These are phyloP conservation scores for Bruguiera sexangula DNA, from an alignment of 345 rosid species.

Conservation along the genomic window DNA sequence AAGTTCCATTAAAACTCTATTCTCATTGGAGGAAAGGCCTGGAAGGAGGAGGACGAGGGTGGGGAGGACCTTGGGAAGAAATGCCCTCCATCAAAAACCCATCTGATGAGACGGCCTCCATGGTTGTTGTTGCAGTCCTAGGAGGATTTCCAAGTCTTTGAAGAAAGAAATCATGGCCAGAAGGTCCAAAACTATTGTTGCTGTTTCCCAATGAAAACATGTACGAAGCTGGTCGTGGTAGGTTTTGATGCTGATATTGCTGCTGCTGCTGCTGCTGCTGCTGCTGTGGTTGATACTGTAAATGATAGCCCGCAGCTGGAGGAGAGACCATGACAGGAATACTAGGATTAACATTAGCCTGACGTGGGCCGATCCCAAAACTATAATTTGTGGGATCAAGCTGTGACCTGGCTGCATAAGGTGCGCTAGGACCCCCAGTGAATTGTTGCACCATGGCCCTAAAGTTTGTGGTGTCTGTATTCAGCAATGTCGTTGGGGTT, in stretches of 20 bases:
- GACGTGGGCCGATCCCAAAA: constrained; percentile 30
- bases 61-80: constrained; percentile 16
- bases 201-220: constrained; percentile 39
- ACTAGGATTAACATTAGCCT: constrained; percentile 19
- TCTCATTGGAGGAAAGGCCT: constrained; percentile 34
- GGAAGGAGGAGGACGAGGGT: constrained; percentile 2
- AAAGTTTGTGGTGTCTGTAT: constrained; percentile 87
- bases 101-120: constrained; percentile 15
- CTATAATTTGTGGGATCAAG: constrained; percentile 18
- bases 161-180: constrained; percentile 19
- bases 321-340: constrained; percentile 14
- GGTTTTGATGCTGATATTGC: constrained; percentile 30
- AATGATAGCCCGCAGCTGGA: constrained; percentile 19
- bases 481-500: constrained; percentile 87
- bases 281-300: constrained; percentile 25
- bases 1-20: constrained; percentile 10
- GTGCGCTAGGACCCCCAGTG: constrained; percentile 77
- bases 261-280: constrained; percentile 14
- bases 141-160: constrained; percentile 31
- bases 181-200: not conserved
- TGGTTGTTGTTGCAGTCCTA: constrained; percentile 9
- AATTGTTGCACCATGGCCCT: constrained; percentile 97
- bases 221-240: constrained; percentile 6
- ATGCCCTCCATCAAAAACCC: constrained; percentile 21
- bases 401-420: constrained; percentile 41